These are phyloP conservation scores for Phytophthora niederhauseri DNA, from an alignment of 352 stramenopile genomes.

Conservation along the genomic window DNA sequence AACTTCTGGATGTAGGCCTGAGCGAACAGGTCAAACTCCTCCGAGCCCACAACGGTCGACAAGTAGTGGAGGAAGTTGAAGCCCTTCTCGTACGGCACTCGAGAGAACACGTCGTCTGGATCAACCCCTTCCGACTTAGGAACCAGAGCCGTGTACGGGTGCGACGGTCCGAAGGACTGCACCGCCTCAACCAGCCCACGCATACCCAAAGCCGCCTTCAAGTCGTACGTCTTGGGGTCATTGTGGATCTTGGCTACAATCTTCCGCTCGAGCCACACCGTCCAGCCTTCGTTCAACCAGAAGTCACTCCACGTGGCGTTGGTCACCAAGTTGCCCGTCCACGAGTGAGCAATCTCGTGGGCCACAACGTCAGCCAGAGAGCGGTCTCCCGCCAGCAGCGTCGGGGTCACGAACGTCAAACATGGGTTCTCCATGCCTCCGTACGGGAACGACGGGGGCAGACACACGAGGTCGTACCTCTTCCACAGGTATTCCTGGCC, in stretches of 20 bases:
- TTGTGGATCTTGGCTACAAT: slow-evolving; percentile 84
- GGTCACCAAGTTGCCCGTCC: slow-evolving; percentile 97
- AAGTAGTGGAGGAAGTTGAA: slow-evolving; percentile 85
- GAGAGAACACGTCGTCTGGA: slow-evolving; percentile 96
- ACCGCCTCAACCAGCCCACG: slow-evolving; percentile 46
- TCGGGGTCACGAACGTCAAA: slow-evolving; percentile 97
- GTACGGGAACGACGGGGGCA: slow-evolving; percentile 94
- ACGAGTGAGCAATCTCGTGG: slow-evolving; percentile 97
- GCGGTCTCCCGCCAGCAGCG: slow-evolving; percentile 93
- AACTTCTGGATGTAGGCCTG: slow-evolving; percentile 92
- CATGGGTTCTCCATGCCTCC: slow-evolving; percentile 80
- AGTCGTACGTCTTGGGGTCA: slow-evolving; percentile 50
- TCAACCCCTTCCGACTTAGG: slow-evolving; percentile 85
- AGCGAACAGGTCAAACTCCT: slow-evolving; percentile 80
- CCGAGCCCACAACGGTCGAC: slow-evolving; percentile 47
- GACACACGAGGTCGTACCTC: slow-evolving; percentile 96
- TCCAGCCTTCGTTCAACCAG: slow-evolving; percentile 99
- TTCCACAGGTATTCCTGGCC: slow-evolving; percentile 94
- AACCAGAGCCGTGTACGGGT: slow-evolving; percentile 91
- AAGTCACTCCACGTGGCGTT: slow-evolving; percentile 96
- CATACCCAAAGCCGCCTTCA: slow-evolving; percentile 53
- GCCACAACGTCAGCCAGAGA: slow-evolving; percentile 96
- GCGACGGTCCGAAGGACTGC: slow-evolving; percentile 49
- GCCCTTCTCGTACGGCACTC: slow-evolving; percentile 96
- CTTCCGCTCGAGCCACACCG: slow-evolving; percentile 96